Evolutionary conservation across 2,329 filamentous ascomycete genomes (phyloP), one percentile per base, ranked within the genome.

Genomic region (Neofusicoccum laricinum): DNA sequence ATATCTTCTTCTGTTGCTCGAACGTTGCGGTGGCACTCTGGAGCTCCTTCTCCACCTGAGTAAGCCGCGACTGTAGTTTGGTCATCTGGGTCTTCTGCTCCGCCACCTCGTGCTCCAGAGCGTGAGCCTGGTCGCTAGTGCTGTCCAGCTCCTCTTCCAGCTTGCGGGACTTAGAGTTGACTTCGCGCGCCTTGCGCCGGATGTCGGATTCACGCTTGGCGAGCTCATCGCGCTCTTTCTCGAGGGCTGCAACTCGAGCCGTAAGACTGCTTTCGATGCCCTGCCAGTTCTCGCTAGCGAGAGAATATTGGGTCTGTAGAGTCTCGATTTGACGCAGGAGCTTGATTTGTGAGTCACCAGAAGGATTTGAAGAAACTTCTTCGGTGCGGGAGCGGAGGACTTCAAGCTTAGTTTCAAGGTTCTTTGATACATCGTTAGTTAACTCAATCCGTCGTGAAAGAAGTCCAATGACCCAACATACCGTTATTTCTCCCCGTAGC

Each of bases 271-370:
- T 87, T 76, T 99, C 94, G 67, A 99, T 96, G 0, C 93, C 92
- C 73, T 97, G 93, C 95, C 96, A 99, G 71, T 99, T 99, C 72
- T 96, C 92, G 69, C 92, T 95, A 1, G 95, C 95, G 63, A 96
- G 88, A 0, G 93, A 88, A 77, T 99, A 97, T 75, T 99, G 96
- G 6, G 91, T 95, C 77, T 99, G 95, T 41, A 99, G 80, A 0
- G 92, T 97, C 79, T 99, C 95, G 62, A 99, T 90, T 77, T 99
- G 96, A 45, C 95, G 88, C 48, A 98, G 82, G 45, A 98, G 82
- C 76, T 97, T 98, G 48, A 91, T 91, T 71, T 96, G 93, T 0
- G 90, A 87, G 72, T 97, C 92, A 14, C 93, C 91, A 5, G 88
- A 88, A 14, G 87, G 87, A 15, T 91, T 90, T 2, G 93, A 94